phyloP scores from a whole-genome alignment of 148 eudicot genomes.

The Rhododendron griersonianum region DNA sequence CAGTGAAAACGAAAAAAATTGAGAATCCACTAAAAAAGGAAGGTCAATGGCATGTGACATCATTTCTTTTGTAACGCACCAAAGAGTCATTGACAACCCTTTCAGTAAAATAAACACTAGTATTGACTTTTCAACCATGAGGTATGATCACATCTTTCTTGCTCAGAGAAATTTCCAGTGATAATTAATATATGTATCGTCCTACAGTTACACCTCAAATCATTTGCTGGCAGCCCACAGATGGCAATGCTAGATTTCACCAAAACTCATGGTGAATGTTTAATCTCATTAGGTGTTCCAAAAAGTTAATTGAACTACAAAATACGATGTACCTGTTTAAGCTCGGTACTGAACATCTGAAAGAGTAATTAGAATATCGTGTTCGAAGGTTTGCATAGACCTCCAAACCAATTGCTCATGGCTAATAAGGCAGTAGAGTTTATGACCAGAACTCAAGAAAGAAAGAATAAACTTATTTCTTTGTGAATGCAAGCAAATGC shows the following conservation, averaged over 20 bases:
- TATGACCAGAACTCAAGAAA: not conserved
- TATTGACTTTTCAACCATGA: not conserved
- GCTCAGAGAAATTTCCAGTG: not conserved
- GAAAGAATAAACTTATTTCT: not conserved
- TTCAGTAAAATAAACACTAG: not conserved
- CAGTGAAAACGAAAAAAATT: not conserved
- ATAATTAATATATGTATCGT: not conserved
- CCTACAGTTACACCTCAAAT: not conserved
- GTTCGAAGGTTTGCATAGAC: not conserved
- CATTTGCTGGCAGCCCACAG: not conserved
- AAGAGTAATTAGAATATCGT: not conserved
- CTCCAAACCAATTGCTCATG: not conserved
- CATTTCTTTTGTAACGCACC: not conserved
- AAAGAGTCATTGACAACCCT: not conserved
- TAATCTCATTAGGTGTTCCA: conserved; percentile 1
- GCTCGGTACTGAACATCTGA: not conserved
- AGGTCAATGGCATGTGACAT: not conserved
- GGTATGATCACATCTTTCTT: not conserved
- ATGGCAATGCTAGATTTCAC: not conserved
- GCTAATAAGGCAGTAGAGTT: not conserved
- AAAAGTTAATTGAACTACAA: not conserved
- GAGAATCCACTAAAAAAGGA: not conserved
- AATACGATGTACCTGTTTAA: not conserved
- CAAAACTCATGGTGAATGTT: not conserved
- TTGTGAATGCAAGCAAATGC: not conserved